Evolutionary conservation across 2,329 filamentous ascomycete species (phyloP), one percentile per base, ranked within the genome.

Genomic region (Hypoxylon sp.): DNA sequence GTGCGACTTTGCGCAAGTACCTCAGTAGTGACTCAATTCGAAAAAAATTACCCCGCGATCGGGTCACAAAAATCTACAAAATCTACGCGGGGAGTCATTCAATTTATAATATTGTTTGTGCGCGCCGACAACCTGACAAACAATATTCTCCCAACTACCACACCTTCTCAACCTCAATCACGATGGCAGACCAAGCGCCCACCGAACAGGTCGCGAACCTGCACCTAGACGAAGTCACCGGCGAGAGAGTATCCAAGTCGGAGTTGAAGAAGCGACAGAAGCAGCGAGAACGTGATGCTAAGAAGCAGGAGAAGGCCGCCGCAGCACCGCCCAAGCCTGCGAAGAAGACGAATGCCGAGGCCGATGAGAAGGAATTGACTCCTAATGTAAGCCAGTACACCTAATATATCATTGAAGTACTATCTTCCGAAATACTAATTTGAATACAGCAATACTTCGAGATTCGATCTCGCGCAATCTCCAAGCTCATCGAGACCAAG

Each of bases 261-360:
- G 91, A 94, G 83, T 86, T 98, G 81, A 99, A 99, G 93, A 95
- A 93, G 85, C 91, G 95, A 77, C 89, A 94, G 85, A 99, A 99
- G 93, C 87, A 91, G 79, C 91, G 95, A 73, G 89, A 95, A 81
- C 90, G 88, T 82, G 94, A 97, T 68, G 92, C 92, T 74, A 93
- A 94, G 84, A 98, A 97, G 91, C 90, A 90, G 75, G 90, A 94
- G 83, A 95, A 94, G 86, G 92, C 90, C 29, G 92, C 93, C 57
- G 86, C 88, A 55, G 86, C 90, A 67, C 85, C 88, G 37, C 86
- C 88, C 44, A 85, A 86, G 72, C 83, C 88, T 48, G 86, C 87
- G 76, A 90, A 91, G 83, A 86, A 87, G 79, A 75, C 73, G 67
- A 75, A 81, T 77, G 68, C 81, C 68, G 83, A 86, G 70, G 86